These are phyloP conservation scores for Colletotrichum tanaceti DNA, from an alignment of 2,329 filamentous ascomycete genomes.

Conservation along the genomic window DNA sequence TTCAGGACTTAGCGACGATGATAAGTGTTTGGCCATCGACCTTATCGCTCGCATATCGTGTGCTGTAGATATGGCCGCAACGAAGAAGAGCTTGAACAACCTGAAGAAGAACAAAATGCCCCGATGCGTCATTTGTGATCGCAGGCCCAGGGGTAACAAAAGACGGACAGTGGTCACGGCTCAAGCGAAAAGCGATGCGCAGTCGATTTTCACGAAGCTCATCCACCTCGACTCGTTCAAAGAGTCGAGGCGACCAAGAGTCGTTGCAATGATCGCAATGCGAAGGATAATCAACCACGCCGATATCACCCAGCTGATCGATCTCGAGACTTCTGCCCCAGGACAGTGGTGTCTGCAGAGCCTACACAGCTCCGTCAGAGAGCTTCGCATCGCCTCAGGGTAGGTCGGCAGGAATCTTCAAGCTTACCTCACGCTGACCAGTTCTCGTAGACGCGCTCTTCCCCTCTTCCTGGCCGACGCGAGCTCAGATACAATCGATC, in stretches of 20 bases:
- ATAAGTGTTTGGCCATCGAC: conserved; percentile 65
- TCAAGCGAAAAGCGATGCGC: conserved; percentile 52
- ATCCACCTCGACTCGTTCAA: conserved; percentile 59
- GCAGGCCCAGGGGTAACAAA: neutral
- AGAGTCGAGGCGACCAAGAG: conserved; percentile 69
- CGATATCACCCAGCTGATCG: conserved; percentile 67
- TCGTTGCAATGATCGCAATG: conserved; percentile 78
- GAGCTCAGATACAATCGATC: conserved; percentile 48
- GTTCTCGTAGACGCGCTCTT: conserved; percentile 66
- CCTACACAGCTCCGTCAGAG: conserved; percentile 84
- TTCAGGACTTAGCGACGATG: conserved; percentile 57
- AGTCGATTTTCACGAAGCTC: conserved; percentile 60
- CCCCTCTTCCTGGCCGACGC: conserved; percentile 70
- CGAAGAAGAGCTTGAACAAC: neutral
- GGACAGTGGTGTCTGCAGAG: conserved; percentile 87
- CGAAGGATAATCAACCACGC: conserved; percentile 77
- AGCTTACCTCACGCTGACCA: conserved; percentile 40
- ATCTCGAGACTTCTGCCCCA: conserved; percentile 73
- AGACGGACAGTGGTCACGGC: neutral
- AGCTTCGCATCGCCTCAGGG: conserved; percentile 85
- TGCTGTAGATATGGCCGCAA: conserved; percentile 58
- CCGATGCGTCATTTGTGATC: conserved; percentile 18
- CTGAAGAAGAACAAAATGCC: neutral
- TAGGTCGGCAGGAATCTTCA: conserved; percentile 51
- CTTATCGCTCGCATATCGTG: conserved; percentile 69